These are phyloP conservation scores for Heterobasidion annosum DNA, from an alignment of 1,284 basidiomycete genomes.

Conservation along the genomic window DNA sequence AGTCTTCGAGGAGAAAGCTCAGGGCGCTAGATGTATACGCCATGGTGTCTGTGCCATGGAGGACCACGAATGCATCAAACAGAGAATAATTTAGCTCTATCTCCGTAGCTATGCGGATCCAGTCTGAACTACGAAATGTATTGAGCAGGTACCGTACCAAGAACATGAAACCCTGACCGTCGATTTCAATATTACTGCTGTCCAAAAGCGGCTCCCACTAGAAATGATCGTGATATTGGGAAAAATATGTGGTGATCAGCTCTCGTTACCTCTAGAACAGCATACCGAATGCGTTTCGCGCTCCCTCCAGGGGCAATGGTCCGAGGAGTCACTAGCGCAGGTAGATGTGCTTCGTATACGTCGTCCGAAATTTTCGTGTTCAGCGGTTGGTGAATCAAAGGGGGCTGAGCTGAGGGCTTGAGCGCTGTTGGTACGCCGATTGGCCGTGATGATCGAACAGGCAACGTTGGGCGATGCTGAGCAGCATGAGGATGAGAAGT, in stretches of 20 bases:
- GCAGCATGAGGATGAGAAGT: not conserved
- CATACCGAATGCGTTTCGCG: constrained; percentile 71
- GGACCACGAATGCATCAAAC: constrained; percentile 85
- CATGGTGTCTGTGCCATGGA: constrained; percentile 95
- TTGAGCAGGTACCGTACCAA: constrained; percentile 1
- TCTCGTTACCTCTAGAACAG: constrained; percentile 57
- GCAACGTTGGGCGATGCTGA: constrained; percentile 39
- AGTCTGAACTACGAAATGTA: constrained; percentile 42
- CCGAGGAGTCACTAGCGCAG: constrained; percentile 68
- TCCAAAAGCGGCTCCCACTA: constrained; percentile 85
- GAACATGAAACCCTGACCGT: constrained; percentile 34
- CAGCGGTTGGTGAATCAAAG: constrained; percentile 24
- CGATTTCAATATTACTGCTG: constrained; percentile 79
- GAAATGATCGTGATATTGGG: not conserved
- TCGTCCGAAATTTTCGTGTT: constrained; percentile 48
- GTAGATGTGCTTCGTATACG: constrained; percentile 62
- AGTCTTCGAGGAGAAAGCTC: constrained; percentile 84
- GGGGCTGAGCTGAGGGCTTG: constrained; percentile 18
- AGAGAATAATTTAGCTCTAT: constrained; percentile 81
- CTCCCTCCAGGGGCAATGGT: constrained; percentile 53
- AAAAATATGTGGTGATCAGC: not conserved
- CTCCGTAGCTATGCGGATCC: constrained; percentile 84
- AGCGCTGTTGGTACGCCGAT: constrained; percentile 41
- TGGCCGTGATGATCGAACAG: constrained; percentile 64
- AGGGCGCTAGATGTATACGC: constrained; percentile 82